Percentiles rank a stretch among this genome's conserved stretches.
These are phyloP conservation scores for Scheffersomyces quercinus DNA, from an alignment of 1,139 yeast genomes.

Conservation along the genomic window DNA sequence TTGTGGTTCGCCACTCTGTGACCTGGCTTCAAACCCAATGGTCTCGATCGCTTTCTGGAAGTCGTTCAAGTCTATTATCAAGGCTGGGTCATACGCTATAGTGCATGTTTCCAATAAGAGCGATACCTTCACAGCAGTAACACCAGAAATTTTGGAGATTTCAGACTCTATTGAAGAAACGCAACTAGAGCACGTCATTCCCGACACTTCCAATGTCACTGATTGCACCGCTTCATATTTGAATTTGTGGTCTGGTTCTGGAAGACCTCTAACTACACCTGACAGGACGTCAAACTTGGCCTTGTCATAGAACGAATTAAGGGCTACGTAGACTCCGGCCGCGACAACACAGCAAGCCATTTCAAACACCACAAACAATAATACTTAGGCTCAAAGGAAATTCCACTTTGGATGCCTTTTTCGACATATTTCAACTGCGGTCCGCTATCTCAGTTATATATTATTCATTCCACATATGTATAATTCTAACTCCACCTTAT, in stretches of 20 bases:
- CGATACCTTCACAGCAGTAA: background rate
- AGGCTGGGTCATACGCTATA: background rate
- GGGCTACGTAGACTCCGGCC: slow-evolving; percentile 1
- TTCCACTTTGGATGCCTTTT: too few species aligned
- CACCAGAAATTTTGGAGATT: background rate
- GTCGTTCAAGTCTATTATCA: background rate
- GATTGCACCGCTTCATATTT: background rate
- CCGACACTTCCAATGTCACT: slow-evolving; percentile 1
- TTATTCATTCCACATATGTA: too few species aligned
- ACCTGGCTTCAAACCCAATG: background rate
- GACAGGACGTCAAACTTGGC: background rate
- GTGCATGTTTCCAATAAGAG: background rate
- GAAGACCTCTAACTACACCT: background rate
- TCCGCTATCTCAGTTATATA: too few species aligned
- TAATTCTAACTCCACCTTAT: too few species aligned
- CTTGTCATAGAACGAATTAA: background rate
- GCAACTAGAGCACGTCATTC: background rate
- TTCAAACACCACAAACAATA: background rate
- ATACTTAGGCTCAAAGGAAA: too few species aligned
- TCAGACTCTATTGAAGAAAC: background rate
- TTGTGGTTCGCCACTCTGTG: background rate
- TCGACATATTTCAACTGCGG: too few species aligned
- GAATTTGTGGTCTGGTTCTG: background rate
- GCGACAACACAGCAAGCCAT: slow-evolving; percentile 1
- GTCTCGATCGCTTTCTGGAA: background rate